Percentiles rank a stretch among this genome's conserved stretches.
Evolutionary conservation across 257 asterid species (phyloP).

Genomic region (Solanum bukasovii): DNA sequence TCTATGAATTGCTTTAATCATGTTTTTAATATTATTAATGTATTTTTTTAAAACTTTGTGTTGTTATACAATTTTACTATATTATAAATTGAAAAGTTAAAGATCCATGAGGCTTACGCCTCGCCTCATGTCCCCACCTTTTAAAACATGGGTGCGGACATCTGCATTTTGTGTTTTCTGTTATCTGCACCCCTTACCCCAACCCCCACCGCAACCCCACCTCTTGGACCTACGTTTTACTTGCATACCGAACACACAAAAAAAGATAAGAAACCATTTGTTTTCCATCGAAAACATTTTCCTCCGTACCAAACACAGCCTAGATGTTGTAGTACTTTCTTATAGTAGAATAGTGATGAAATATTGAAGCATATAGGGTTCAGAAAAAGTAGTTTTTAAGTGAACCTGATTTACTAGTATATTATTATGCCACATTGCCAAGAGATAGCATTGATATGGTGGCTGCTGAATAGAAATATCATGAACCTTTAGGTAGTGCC

Average conservation of each 20-base stretch:
- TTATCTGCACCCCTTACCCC: background rate
- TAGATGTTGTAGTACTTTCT: background rate
- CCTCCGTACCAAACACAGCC: background rate
- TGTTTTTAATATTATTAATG: background rate
- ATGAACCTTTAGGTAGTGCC: background rate
- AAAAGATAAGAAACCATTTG: background rate
- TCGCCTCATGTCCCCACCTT: background rate
- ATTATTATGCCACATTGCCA: background rate
- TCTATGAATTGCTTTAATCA: background rate
- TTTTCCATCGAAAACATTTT: too few relatives aligned
- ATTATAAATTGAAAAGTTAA: background rate
- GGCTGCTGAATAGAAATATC: background rate
- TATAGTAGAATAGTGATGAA: too few relatives aligned
- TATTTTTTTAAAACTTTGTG: too few relatives aligned
- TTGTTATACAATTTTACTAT: background rate
- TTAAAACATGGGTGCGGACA: background rate
- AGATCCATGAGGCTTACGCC: background rate
- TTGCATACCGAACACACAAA: background rate
- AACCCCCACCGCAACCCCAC: background rate
- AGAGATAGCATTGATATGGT: background rate
- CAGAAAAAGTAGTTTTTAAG: background rate
- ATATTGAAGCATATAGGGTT: background rate
- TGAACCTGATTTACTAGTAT: background rate
- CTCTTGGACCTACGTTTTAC: background rate
- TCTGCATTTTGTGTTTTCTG: background rate